These are phyloP conservation scores for Hirsutella rhossiliensis DNA, from an alignment of 2,329 filamentous ascomycete genomes.

Conservation along the genomic window DNA sequence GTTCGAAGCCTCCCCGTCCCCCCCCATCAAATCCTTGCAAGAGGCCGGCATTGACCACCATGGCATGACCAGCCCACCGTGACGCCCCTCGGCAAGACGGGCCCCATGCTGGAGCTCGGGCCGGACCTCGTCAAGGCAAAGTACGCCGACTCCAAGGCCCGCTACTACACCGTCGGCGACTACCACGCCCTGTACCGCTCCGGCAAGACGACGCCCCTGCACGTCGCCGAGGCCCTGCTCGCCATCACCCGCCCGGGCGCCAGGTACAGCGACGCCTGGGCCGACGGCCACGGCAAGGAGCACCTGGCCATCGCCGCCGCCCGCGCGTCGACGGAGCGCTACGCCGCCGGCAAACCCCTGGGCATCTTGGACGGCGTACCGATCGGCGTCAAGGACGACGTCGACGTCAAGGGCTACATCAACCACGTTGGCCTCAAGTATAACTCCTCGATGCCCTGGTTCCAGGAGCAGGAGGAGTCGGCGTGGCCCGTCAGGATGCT, in stretches of 20 bases:
- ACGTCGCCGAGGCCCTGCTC: constrained; percentile 60
- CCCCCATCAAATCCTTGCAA: background rate
- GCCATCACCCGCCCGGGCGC: constrained; percentile 49
- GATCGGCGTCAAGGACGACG: constrained; percentile 74
- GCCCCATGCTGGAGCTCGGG: constrained; percentile 26
- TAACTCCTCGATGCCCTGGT: constrained; percentile 38
- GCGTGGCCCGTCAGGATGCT: constrained; percentile 61
- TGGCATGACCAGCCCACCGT: constrained; percentile 40
- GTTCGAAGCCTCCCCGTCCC: constrained; percentile 21
- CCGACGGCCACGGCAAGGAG: constrained; percentile 45
- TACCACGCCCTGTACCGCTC: constrained; percentile 65
- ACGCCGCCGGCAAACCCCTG: constrained; percentile 51
- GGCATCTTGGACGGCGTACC: constrained; percentile 72
- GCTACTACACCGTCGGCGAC: constrained; percentile 61
- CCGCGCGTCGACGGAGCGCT: constrained; percentile 60
- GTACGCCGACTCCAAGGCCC: constrained; percentile 27
- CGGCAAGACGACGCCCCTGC: constrained; percentile 57
- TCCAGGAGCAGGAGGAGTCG: constrained; percentile 41
- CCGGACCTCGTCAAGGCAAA: constrained; percentile 27
- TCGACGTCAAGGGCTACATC: constrained; percentile 57
- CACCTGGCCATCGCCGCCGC: constrained; percentile 57
- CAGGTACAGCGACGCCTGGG: constrained; percentile 60
- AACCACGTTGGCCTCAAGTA: constrained; percentile 52
- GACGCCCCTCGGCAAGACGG: constrained; percentile 32
- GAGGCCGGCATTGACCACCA: background rate